Evolutionary conservation across 176 grass and related monocot genomes (phyloP), one percentile per base, ranked within the genome.

Genomic region (Leersia perrieri): DNA sequence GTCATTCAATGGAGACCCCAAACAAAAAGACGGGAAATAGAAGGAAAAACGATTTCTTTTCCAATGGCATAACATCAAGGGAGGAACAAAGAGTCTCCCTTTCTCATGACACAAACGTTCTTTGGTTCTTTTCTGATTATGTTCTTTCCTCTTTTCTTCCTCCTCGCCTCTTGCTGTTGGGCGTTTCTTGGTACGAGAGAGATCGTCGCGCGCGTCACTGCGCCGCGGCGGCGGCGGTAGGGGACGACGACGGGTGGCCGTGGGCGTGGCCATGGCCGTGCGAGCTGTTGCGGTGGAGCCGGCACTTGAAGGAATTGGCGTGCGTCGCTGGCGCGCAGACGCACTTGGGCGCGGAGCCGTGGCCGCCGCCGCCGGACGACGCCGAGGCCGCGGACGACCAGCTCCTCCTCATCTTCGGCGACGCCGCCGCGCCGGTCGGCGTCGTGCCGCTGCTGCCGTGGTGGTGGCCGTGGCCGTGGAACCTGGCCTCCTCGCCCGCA

Each of bases 261-360:
- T 28, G 34, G 30, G 70, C 63, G 33, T 75, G 81, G 36, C 66
- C 33, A 25, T 87, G 86, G 70, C 83, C 80, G 28, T 87, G 88
- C 26, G 91, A 83, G 63, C 23, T 68, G 72, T 39, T 49, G 30
- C 95, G 88, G 81, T 98, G 95, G 86, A 98, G 88, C 2, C 95
- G 95, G 71, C 95, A 98, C 88, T 98, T 98, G 86, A 98, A 98
- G 1, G 95, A 94, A 2, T 90, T 85, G 0, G 92, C 80, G 33
- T 94, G 92, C 20, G 90, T 98, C n/a, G 95, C 78, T 63, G 95
- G 92, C 1, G 95, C 90, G 20, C 95, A 98, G n/a, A 98, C 90
- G 81, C 95, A 98, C 77, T 92, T 98, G 40, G 68, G 71, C 0
- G 20, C 60, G 13, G 44, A 33, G 12, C 87, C 91, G 32, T 90